Evolutionary conservation across 306 rosid genomes (phyloP).

Genomic region (Acacia melanoxylon): DNA sequence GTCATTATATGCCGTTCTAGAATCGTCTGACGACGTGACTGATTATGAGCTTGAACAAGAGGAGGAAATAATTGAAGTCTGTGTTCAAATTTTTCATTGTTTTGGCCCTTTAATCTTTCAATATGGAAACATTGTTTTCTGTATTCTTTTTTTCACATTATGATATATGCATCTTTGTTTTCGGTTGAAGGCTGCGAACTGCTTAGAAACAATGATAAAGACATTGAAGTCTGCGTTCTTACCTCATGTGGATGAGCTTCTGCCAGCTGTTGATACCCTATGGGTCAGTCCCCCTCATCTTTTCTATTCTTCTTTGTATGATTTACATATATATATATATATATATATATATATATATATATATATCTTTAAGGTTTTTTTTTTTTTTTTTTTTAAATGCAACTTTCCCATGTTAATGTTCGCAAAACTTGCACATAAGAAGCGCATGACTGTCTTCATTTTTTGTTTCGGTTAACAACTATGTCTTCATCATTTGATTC

Average conservation of each 20-base stretch:
- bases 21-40: too few species aligned
- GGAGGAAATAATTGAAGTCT: constrained; percentile 29
- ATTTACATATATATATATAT: too few species aligned
- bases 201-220: neutral
- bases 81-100: neutral
- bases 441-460: neutral
- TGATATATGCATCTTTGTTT: neutral
- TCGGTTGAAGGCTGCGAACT: neutral
- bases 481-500: neutral
- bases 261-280: constrained; percentile 8
- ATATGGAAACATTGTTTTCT: too few species aligned
- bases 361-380: too few species aligned
- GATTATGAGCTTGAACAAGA: neutral
- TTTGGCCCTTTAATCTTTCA: too few species aligned
- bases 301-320: too few species aligned
- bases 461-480: too few species aligned
- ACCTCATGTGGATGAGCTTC: constrained; percentile 8
- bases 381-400: too few species aligned
- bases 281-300: constrained; percentile 12
- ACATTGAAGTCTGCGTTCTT: neutral
- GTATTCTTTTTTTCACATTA: too few species aligned
- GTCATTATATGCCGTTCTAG: neutral
- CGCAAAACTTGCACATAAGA: neutral
- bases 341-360: too few species aligned
- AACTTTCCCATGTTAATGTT: neutral